Evolutionary conservation across 139 green algal species (phyloP).

Genomic region (Chlamydomonas sphaeroides): DNA sequence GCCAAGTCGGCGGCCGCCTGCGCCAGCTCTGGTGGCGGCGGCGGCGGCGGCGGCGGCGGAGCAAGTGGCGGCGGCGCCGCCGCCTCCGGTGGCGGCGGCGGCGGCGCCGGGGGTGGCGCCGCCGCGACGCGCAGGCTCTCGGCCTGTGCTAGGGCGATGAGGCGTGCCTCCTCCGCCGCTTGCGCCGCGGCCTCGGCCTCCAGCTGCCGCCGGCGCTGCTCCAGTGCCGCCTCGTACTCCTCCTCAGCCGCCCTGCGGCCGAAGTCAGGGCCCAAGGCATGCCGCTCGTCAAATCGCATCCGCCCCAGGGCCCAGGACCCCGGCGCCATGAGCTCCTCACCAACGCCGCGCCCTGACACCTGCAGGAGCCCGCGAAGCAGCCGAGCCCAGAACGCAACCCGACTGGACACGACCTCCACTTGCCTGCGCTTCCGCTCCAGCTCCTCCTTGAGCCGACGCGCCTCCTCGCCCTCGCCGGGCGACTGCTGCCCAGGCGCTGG

Average conservation of each 20-base stretch:
- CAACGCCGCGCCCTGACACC: too few species aligned
- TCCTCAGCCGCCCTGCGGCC: conserved; percentile 37
- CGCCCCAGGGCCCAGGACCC: too few species aligned
- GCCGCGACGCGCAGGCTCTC: conserved; percentile 30
- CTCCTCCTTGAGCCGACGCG: conserved; percentile 14
- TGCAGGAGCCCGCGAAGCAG: too few species aligned
- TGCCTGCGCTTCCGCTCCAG: conserved; percentile 34
- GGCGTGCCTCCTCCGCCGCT: conserved; percentile 25
- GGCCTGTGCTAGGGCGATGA: conserved; percentile 15
- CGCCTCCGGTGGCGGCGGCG: background rate
- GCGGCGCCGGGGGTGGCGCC: background rate
- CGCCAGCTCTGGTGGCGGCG: background rate
- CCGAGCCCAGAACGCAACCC: too few species aligned
- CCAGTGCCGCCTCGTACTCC: conserved; percentile 58
- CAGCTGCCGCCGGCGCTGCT: conserved; percentile 57
- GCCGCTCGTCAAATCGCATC: too few species aligned
- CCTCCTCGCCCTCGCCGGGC: conserved; percentile 16
- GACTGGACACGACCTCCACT: too few species aligned
- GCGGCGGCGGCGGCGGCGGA: too few species aligned
- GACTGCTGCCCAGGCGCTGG: too few species aligned
- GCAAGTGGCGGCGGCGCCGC: too few species aligned
- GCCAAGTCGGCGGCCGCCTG: background rate
- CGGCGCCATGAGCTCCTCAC: too few species aligned
- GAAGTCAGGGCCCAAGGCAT: too few species aligned
- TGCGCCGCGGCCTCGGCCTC: conserved; percentile 32